Evolutionary conservation across 345 rosid genomes (phyloP).

Genomic region (Moricandia moricandioides): DNA sequence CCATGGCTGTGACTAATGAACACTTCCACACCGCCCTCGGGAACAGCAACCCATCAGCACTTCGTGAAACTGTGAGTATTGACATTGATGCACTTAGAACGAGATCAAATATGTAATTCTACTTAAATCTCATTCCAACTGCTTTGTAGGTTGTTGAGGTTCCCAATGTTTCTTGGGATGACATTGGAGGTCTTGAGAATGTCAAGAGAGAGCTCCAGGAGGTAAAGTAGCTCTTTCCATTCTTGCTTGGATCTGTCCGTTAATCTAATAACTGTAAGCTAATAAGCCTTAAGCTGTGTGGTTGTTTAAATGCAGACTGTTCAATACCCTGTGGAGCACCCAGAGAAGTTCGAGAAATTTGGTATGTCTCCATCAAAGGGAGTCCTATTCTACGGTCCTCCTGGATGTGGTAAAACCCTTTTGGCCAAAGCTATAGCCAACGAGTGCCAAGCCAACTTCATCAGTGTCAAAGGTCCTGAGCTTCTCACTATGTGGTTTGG

Average conservation of each 20-base stretch:
- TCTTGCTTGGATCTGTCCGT: constrained; percentile 6
- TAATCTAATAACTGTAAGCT: neutral
- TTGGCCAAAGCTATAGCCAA: constrained; percentile 97
- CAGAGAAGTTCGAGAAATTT: constrained; percentile 95
- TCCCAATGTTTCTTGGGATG: constrained; percentile 88
- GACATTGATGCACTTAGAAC: neutral
- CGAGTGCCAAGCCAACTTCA: constrained; percentile 96
- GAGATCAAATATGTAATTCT: neutral
- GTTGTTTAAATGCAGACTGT: constrained; percentile 63
- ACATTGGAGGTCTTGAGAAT: constrained; percentile 94
- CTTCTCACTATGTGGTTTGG: constrained; percentile 99
- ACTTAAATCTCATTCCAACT: neutral
- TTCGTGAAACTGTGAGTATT: constrained; percentile 81
- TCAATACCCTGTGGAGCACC: constrained; percentile 98
- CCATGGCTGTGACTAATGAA: constrained; percentile 92
- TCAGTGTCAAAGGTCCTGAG: constrained; percentile 96
- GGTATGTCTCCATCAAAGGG: constrained; percentile 99
- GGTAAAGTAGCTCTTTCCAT: constrained; percentile 42
- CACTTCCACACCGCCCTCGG: constrained; percentile 95
- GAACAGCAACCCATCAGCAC: constrained; percentile 83
- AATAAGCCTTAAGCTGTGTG: constrained; percentile 8
- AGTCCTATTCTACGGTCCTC: constrained; percentile 96
- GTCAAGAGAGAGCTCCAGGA: constrained; percentile 96
- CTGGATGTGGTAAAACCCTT: constrained; percentile 97
- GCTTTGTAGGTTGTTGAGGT: constrained; percentile 84